Base-by-base conservation (phyloP, 129 eudicot species). In the Silybum marianum region DNA sequence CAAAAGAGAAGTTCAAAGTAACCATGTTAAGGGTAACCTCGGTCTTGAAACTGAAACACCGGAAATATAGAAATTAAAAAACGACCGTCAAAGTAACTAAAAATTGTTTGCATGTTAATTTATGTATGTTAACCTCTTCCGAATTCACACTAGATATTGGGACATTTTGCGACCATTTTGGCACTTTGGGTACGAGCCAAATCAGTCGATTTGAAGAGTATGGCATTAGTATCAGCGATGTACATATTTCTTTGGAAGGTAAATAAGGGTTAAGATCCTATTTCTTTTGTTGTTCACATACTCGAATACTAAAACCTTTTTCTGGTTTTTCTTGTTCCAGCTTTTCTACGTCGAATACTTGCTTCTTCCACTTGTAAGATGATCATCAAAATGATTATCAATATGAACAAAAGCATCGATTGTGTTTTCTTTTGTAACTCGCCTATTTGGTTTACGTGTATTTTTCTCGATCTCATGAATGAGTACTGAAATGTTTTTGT, bases 161-260 rank as follows among this genome's bases (percentile, higher is more conserved):
- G 86, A 71, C 86, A 83, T 71, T n/a, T 40, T 13, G 38, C 48
- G 42, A 39, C 74, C 58, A 13, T 71, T 40, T 39, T 71, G 77
- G 66, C 78, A 71, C 86, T 83, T 71, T 83, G 82, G 78, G 19
- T 71, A 71, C 82, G 86, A 77, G 78, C 86, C 1, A 83, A 76
- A 71, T 77, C 78, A n/a, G 86, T 83, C 38, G 82, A 83, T 60
- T 19, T 78, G 69, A 77, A 83, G 23, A 83, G 81, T 30, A 28
- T 62, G 19, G 23, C 73, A 13, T 83, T 82, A 0, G 4, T 77
- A 77, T 83, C 82, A 62, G 71, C 82, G 9, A 83, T 83, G 86
- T 83, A 83, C 60, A 21, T 83, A 42, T 83, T 77, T 83, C 82
- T 83, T 48, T 83, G 86, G 86, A 83, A 83, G 86, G 86, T 82